Evolutionary conservation across 805 yeast genomes (phyloP).

Genomic region (Candida adriatica): DNA sequence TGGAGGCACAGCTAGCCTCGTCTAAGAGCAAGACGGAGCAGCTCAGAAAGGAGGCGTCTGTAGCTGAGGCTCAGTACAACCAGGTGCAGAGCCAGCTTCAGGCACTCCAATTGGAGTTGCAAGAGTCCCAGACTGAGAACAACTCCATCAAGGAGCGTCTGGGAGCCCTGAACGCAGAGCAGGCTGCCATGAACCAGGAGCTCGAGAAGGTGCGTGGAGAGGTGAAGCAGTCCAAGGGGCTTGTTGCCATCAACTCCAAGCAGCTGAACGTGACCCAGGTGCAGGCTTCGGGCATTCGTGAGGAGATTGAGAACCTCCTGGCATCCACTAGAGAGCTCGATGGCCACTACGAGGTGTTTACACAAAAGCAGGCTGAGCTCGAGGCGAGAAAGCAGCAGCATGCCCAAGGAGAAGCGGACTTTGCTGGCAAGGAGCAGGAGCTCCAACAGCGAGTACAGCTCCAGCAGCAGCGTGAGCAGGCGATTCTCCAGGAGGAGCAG

Average conservation of each 20-base stretch:
- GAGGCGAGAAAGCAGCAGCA: slow-evolving; percentile 23
- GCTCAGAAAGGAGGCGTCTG: slow-evolving; percentile 62
- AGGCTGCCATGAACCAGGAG: slow-evolving; percentile 50
- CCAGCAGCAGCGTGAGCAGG: slow-evolving; percentile 29
- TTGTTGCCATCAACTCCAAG: slow-evolving; percentile 57
- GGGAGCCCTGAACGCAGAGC: slow-evolving; percentile 59
- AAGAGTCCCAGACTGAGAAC: slow-evolving; percentile 64
- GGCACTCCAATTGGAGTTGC: slow-evolving; percentile 51
- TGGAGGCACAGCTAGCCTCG: slow-evolving; percentile 53
- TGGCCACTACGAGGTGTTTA: slow-evolving; percentile 32
- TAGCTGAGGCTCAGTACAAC: slow-evolving; percentile 73
- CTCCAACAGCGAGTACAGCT: slow-evolving; percentile 27
- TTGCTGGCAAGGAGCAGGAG: slow-evolving; percentile 22
- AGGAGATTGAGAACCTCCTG: slow-evolving; percentile 30
- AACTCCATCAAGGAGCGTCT: slow-evolving; percentile 61
- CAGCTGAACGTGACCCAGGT: slow-evolving; percentile 63
- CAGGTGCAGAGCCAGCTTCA: slow-evolving; percentile 60
- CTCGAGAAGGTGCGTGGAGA: slow-evolving; percentile 46
- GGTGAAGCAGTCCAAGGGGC: slow-evolving; percentile 53
- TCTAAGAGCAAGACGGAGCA: slow-evolving; percentile 63
- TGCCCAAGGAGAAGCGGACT: slow-evolving; percentile 27
- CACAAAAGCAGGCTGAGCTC: slow-evolving; percentile 29
- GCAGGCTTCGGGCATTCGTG: slow-evolving; percentile 37
- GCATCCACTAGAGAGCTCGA: slow-evolving; percentile 29
- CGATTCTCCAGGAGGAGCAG: slow-evolving; percentile 31